Conservation (phyloP, 805 yeast genomes). For the Candida ponderosae region DNA sequence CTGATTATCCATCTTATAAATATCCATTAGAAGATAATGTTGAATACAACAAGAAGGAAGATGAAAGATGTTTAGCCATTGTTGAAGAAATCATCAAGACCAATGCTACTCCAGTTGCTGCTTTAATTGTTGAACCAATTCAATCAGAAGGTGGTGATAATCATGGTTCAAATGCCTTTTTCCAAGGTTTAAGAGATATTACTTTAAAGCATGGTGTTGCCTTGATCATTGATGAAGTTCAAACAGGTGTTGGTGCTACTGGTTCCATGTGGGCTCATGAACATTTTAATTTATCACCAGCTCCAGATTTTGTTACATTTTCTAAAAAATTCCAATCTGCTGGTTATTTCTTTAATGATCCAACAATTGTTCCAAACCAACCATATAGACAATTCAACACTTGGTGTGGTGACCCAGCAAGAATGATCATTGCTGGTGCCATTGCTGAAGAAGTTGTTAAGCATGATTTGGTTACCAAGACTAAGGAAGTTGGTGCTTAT, state of each 20-base stretch:
- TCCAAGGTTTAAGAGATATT: slow-evolving; percentile 76
- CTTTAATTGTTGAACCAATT: slow-evolving; percentile 83
- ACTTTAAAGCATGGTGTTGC: slow-evolving; percentile 64
- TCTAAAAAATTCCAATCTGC: slow-evolving; percentile 88
- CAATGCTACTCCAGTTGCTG: slow-evolving; percentile 79
- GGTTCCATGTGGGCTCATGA: slow-evolving; percentile 87
- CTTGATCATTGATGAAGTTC: slow-evolving; percentile 79
- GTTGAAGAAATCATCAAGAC: slow-evolving; percentile 64
- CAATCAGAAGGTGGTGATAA: slow-evolving; percentile 92
- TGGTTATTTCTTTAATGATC: slow-evolving; percentile 75
- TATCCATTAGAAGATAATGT: slow-evolving; percentile 72
- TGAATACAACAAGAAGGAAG: slow-evolving; percentile 66
- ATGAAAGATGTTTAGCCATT: slow-evolving; percentile 67
- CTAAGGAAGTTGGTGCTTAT: slow-evolving; percentile 59
- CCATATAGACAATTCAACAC: slow-evolving; percentile 92
- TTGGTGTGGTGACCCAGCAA: slow-evolving; percentile 90
- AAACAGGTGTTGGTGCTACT: slow-evolving; percentile 86
- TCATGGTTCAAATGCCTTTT: slow-evolving; percentile 70
- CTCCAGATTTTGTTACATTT: slow-evolving; percentile 82
- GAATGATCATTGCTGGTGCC: slow-evolving; percentile 67
- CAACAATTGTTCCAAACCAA: slow-evolving; percentile 61
- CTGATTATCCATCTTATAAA: slow-evolving; percentile 78
- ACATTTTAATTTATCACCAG: slow-evolving; percentile 65
- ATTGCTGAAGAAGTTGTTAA: slow-evolving; percentile 59
- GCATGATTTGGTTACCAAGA: slow-evolving; percentile 48